phyloP scores from a whole-genome alignment of 179 eudicot species.

The Beta lomatogona region DNA sequence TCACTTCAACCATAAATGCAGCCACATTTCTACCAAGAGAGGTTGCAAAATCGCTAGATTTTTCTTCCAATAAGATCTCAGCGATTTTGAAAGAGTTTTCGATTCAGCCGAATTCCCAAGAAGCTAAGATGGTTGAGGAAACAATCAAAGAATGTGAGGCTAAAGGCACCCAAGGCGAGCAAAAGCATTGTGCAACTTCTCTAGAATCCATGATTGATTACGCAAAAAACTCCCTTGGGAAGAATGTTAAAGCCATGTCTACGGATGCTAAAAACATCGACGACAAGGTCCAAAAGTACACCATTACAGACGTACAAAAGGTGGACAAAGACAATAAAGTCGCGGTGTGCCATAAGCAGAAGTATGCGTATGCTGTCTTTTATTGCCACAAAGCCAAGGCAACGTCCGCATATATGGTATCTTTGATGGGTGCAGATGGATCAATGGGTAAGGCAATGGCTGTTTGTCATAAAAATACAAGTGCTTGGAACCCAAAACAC shows the following conservation, averaged over 20 bases:
- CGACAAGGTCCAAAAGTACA: conserved; percentile 34
- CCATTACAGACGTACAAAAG: conserved; percentile 34
- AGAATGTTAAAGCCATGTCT: conserved; percentile 42
- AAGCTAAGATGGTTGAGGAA: conserved; percentile 47
- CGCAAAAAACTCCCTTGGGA: conserved; percentile 50
- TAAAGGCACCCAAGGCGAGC: conserved; percentile 52
- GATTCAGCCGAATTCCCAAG: conserved; percentile 47
- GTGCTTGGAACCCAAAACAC: conserved; percentile 77
- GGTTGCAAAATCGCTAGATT: conserved; percentile 56
- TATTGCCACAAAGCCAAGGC: conserved; percentile 62
- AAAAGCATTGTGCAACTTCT: conserved; percentile 74
- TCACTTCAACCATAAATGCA: conserved; percentile 37
- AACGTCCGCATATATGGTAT: conserved; percentile 49
- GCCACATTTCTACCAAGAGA: conserved; percentile 60
- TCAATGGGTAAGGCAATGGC: conserved; percentile 55
- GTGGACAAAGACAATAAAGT: conserved; percentile 29
- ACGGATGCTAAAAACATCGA: conserved; percentile 34
- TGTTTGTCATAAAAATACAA: conserved; percentile 71
- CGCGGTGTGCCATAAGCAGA: conserved; percentile 66
- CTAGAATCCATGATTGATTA: conserved; percentile 83
- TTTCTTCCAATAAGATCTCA: conserved; percentile 52
- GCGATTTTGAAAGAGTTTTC: conserved; percentile 40
- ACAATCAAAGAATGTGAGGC: conserved; percentile 65
- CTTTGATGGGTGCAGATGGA: conserved; percentile 45
- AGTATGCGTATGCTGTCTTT: conserved; percentile 66